Evolutionary conservation across 2,329 filamentous ascomycete species (phyloP).

Genomic region (Fusarium graminum): DNA sequence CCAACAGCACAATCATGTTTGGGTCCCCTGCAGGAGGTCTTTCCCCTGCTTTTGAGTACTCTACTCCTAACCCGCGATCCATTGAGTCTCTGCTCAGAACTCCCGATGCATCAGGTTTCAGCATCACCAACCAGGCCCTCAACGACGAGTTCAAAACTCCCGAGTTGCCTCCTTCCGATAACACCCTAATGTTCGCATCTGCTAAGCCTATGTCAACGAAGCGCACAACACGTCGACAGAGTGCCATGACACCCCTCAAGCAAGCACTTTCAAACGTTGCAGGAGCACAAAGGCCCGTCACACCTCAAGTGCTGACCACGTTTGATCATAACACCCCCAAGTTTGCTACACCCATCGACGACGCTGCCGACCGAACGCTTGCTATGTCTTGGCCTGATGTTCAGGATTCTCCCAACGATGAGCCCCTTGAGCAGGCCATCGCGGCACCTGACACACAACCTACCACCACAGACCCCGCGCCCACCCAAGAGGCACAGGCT

Average conservation of each 20-base stretch:
- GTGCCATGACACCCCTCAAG: conserved; percentile 12
- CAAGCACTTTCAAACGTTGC: neutral
- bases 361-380: neutral
- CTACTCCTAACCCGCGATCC: conserved; percentile 4
- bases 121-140: neutral
- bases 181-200: conserved; percentile 14
- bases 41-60: neutral
- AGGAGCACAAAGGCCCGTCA: neutral
- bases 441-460: neutral
- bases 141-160: conserved; percentile 16
- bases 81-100: conserved; percentile 11
- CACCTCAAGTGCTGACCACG: neutral
- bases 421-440: neutral
- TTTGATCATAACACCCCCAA: neutral
- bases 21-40: neutral
- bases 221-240: conserved; percentile 15
- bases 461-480: neutral
- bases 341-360: neutral
- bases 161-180: conserved; percentile 16
- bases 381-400: conserved; percentile 5
- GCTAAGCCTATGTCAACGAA: neutral
- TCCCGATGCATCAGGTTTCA: conserved; percentile 15
- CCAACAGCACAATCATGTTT: conserved; percentile 26
- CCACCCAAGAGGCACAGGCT: conserved; percentile 18
- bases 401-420: conserved; percentile 1